Base-by-base conservation (phyloP, 2,329 filamentous ascomycete species). In the Talaromyces albobiverticillius region DNA sequence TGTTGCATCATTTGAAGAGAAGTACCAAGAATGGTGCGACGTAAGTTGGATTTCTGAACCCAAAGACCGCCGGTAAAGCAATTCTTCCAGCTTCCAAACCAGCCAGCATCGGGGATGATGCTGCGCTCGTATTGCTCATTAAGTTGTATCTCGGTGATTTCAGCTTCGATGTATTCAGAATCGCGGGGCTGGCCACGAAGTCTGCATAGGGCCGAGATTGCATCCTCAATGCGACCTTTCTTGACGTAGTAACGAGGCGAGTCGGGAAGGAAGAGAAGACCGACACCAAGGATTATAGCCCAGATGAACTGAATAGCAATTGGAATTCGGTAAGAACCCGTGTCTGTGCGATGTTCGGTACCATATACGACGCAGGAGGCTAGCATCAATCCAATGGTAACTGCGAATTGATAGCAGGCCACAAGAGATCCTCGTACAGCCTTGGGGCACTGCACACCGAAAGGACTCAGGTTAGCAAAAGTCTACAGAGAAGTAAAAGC, bases 231-330 rank as follows among this genome's bases (percentile, higher is more conserved):
- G 57, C 84, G 76, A 53, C 87, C 87, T 71, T 85, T 86, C 79
- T 89, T 90, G 75, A 95, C 88, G 66, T 82, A 93, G 80, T 86
- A 95, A 67, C 90, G 87, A 47, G 90, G 90, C 0, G 89, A 93
- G 71, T 95, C 90, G 55, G 90, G 90, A 7, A 95, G 85, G 65
- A 90, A 72, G 61, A 91, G 71, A 25, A 95, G 82, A 65, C 90
- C 90, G 46, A 65, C 67, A 32, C 74, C 88, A 18, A 95, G 85
- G 60, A 95, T 86, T 38, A 91, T 23, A 46, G 88, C 89, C 87
- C 89, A 95, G 54, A 84, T 73, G 73, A 92, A 89, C 76, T 95
- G 90, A 50, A 95, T 77, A 47, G 73, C 83, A 63, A 95, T 91
- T 53, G 89, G 87, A 56, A 95, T 90, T 60, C 90, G 87, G 79